Base-by-base conservation (phyloP, 2,329 filamentous ascomycete species). In the Nigrospora oryzae region DNA sequence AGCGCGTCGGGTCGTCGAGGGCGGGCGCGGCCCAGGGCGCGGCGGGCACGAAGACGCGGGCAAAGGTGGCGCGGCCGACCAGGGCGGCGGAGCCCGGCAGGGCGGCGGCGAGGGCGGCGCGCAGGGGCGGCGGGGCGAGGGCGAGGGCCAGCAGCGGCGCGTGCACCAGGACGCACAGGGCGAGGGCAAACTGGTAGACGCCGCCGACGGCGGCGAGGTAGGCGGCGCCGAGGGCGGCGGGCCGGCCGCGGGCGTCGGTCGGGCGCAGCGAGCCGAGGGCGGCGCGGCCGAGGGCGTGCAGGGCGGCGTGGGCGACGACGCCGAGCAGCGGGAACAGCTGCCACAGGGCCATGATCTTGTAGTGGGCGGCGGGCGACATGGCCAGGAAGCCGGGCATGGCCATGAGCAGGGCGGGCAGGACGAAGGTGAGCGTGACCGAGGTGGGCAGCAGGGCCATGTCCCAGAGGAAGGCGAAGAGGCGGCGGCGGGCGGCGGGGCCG, bases 361-460 rank as follows among this genome's bases (percentile, higher is more conserved):
- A 62, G 46, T 62, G 59, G 11, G 23, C 15, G 19, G 40, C 32
- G 19, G 40, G 15, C 5, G 17, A 40, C 40, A 57, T 56, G 31
- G 36, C 19, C 35, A 59, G 46, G 11, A 57, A 43, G 28, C 38
- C 42, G 10, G 57, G 57, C 43, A 57, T 42, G 44, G 51, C 52
- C 57, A 61, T 61, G 45, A 58, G 46, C 16, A 61, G 44, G 35
- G 49, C 50, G 23, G 58, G 57, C 1, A 55, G 50, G 40, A 58
- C 46, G 43, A 56, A 54, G 5, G 52, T 43, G 12, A 61, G 38
- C 6, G 54, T 57, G 1, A 62, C 52, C 15, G 57, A 45, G 44
- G 56, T 46, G 23, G 59, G 59, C 6, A 62, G 41, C 14, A 60
- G 47, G 11, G 56, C 53, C 34, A 62, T 46, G 47, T 62, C 58